Evolutionary conservation across 768 basidiomycete species (phyloP).

Genomic region (Termitomyces sp.): DNA sequence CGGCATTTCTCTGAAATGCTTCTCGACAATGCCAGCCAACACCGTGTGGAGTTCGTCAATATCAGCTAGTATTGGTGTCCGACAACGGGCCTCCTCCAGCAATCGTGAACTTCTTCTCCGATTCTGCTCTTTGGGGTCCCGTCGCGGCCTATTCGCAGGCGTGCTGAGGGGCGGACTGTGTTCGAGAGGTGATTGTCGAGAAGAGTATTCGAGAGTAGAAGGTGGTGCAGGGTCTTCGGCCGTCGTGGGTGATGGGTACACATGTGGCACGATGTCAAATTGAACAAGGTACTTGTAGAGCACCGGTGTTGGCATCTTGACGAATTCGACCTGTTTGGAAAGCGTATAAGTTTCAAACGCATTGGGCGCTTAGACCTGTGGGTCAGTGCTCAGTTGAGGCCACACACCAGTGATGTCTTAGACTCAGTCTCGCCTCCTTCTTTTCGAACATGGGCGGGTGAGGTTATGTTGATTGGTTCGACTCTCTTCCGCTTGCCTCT

Average conservation of each 20-base stretch:
- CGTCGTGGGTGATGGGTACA: slow-evolving; percentile 66
- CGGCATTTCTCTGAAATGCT: slow-evolving; percentile 60
- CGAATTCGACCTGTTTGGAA: slow-evolving; percentile 62
- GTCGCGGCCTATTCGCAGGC: slow-evolving; percentile 66
- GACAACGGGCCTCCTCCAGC: slow-evolving; percentile 47
- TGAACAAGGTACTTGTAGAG: slow-evolving; percentile 70
- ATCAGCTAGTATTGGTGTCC: slow-evolving; percentile 67
- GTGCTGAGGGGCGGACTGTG: slow-evolving; percentile 48
- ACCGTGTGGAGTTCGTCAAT: slow-evolving; percentile 59
- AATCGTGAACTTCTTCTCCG: slow-evolving; percentile 69
- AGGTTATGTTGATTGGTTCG: slow-evolving; percentile 30
- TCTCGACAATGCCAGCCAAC: slow-evolving; percentile 64
- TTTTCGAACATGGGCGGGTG: slow-evolving; percentile 21
- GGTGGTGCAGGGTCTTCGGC: slow-evolving; percentile 70
- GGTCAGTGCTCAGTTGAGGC: not conserved
- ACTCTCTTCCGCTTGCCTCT: slow-evolving; percentile 69
- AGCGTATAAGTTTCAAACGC: not conserved
- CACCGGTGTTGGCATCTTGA: slow-evolving; percentile 55
- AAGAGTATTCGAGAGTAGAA: slow-evolving; percentile 45
- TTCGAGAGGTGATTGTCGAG: slow-evolving; percentile 38
- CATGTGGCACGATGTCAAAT: slow-evolving; percentile 63
- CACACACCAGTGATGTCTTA: slow-evolving; percentile 37
- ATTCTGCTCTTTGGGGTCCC: slow-evolving; percentile 55
- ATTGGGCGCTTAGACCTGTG: not conserved
- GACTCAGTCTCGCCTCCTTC: slow-evolving; percentile 33